phyloP scores from a whole-genome alignment of 495 filamentous ascomycete species.

The Chaetomidium leptoderma region DNA sequence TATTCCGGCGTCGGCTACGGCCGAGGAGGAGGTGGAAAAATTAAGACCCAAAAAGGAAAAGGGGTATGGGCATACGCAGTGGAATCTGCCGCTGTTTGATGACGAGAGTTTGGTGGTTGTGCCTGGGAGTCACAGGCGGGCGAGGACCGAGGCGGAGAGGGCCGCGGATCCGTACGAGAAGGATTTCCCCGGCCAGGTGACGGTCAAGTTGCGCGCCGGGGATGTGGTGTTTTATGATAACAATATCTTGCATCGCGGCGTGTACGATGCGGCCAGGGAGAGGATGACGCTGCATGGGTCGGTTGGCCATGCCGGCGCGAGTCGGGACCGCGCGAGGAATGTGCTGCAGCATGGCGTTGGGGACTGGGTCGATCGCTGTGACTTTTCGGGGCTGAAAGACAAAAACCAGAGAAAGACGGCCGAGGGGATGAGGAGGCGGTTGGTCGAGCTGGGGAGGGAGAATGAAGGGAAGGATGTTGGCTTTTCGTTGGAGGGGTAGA shows the following conservation, averaged over 20 bases:
- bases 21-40: constrained; percentile 51
- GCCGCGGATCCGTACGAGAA: constrained; percentile 55
- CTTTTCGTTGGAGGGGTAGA: constrained; percentile 43
- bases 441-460: constrained; percentile 58
- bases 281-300: constrained; percentile 79
- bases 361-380: constrained; percentile 60
- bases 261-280: constrained; percentile 59
- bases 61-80: constrained; percentile 60
- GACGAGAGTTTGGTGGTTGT: constrained; percentile 66
- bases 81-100: constrained; percentile 68
- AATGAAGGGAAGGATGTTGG: constrained; percentile 51
- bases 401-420: constrained; percentile 51
- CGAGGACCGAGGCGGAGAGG: constrained; percentile 62
- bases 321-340: constrained; percentile 60
- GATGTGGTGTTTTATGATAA: constrained; percentile 84
- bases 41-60: constrained; percentile 21
- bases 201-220: constrained; percentile 61
- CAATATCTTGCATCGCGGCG: constrained; percentile 77
- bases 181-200: constrained; percentile 54
- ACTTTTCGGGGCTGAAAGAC: constrained; percentile 48
- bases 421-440: constrained; percentile 48
- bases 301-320: constrained; percentile 57
- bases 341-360: constrained; percentile 84
- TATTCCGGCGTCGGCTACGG: constrained; percentile 52
- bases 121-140: constrained; percentile 63